Conservation (phyloP, 352 stramenopile genomes). For the Globisporangium rhizosaccharum region DNA sequence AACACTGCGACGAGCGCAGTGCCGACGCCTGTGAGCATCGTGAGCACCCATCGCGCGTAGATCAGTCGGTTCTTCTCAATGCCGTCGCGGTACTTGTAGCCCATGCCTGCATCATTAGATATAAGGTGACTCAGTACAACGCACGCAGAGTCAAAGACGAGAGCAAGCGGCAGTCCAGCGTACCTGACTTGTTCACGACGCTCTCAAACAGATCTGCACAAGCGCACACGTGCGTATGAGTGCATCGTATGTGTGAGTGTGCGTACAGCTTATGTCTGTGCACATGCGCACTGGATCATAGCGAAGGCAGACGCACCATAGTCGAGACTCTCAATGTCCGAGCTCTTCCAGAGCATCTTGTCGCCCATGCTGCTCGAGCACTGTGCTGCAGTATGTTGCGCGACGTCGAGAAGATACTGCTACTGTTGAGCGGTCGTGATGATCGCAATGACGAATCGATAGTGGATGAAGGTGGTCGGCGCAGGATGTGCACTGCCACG, state of each 20-base stretch:
- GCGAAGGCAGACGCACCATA: constrained; percentile 42
- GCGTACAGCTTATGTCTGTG: neutral
- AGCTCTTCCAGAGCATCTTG: constrained; percentile 57
- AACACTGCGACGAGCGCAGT: constrained; percentile 76
- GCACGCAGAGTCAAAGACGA: neutral
- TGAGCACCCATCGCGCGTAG: constrained; percentile 80
- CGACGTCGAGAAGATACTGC: neutral
- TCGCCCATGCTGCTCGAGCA: constrained; percentile 1
- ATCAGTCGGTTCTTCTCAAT: constrained; percentile 73
- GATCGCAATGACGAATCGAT: too few relatives aligned
- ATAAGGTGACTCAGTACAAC: too few relatives aligned
- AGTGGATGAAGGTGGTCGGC: too few relatives aligned
- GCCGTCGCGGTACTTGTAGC: constrained; percentile 78
- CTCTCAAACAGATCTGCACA: constrained; percentile 83
- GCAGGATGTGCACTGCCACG: too few relatives aligned
- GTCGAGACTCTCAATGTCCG: constrained; percentile 75
- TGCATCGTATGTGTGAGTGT: neutral
- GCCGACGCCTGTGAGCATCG: constrained; percentile 62
- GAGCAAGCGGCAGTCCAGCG: neutral
- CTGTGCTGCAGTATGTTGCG: neutral
- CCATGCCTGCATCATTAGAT: constrained; percentile 40
- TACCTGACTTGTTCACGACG: constrained; percentile 79
- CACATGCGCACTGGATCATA: neutral
- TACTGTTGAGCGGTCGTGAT: too few relatives aligned
- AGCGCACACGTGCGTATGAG: too few relatives aligned